Conservation (phyloP, 2,329 filamentous ascomycete species). For the Cladosporium phlei region DNA sequence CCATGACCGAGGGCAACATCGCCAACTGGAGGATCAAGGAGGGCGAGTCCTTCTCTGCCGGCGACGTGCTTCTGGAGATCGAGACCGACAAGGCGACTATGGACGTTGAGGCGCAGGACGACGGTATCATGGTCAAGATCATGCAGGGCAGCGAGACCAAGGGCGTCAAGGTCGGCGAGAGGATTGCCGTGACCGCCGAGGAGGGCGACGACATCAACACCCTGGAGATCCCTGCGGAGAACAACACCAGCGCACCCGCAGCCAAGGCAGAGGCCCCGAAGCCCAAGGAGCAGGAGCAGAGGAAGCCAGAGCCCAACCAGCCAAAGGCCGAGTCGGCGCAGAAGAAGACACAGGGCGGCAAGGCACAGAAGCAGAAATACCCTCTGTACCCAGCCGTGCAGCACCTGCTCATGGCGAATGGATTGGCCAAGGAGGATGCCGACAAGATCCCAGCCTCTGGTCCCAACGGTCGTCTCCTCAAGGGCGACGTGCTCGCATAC, state of each 20-base stretch:
- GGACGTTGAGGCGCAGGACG: constrained; percentile 90
- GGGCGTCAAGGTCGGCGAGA: constrained; percentile 68
- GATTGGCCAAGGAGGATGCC: constrained; percentile 68
- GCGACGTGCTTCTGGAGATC: constrained; percentile 85
- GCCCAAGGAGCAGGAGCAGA: constrained; percentile 20
- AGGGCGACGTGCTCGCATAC: constrained; percentile 91
- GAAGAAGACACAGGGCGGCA: constrained; percentile 31
- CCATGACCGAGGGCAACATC: constrained; percentile 92
- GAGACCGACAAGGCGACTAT: constrained; percentile 93
- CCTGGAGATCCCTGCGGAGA: constrained; percentile 69
- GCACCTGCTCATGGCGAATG: constrained; percentile 73
- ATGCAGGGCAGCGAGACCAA: constrained; percentile 69
- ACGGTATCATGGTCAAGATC: constrained; percentile 82
- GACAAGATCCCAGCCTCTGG: constrained; percentile 82
- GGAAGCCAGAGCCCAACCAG: constrained; percentile 19
- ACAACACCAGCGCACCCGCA: constrained; percentile 29
- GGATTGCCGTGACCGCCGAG: constrained; percentile 81
- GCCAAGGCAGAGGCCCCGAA: constrained; percentile 19
- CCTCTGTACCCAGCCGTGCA: constrained; percentile 78
- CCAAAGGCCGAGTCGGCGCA: constrained; percentile 30
- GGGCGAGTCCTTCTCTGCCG: constrained; percentile 74
- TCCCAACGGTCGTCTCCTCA: constrained; percentile 80
- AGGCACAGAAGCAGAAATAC: constrained; percentile 61
- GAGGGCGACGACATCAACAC: constrained; percentile 70
- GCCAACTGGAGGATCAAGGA: constrained; percentile 81